Conservation (phyloP, 305 asterid genomes). For the Fraxinus albicans region DNA sequence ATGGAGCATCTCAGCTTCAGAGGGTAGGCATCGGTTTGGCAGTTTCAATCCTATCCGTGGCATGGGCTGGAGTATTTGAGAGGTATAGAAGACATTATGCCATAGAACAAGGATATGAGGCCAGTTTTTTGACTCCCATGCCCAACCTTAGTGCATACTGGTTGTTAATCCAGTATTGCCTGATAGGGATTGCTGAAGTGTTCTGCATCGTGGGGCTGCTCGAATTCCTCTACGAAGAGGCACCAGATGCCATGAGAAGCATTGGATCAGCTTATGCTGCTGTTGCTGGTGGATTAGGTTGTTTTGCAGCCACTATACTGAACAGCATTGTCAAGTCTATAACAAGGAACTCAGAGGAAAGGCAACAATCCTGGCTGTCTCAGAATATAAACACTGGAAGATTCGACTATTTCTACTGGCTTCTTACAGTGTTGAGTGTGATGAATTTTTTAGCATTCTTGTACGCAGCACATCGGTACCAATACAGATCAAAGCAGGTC, state of each 20-base stretch:
- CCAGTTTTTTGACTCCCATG: slow-evolving; percentile 81
- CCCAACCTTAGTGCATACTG: slow-evolving; percentile 81
- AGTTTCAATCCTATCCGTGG: slow-evolving; percentile 74
- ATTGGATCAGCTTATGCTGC: slow-evolving; percentile 98
- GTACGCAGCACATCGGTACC: slow-evolving; percentile 71
- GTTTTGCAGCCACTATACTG: slow-evolving; percentile 80
- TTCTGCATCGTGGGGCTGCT: slow-evolving; percentile 88
- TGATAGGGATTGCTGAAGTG: slow-evolving; percentile 93
- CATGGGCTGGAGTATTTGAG: slow-evolving; percentile 85
- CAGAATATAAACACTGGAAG: slow-evolving; percentile 85
- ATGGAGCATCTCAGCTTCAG: slow-evolving; percentile 96
- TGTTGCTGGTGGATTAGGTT: slow-evolving; percentile 94
- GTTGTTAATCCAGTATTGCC: slow-evolving; percentile 88
- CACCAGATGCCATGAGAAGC: slow-evolving; percentile 98
- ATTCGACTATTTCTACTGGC: slow-evolving; percentile 88
- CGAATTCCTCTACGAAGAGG: slow-evolving; percentile 90
- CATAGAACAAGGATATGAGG: slow-evolving; percentile 63
- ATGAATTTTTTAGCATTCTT: slow-evolving; percentile 71
- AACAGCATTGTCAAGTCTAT: slow-evolving; percentile 73
- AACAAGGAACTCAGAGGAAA: slow-evolving; percentile 55
- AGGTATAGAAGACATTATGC: slow-evolving; percentile 82
- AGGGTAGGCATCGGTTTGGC: slow-evolving; percentile 93
- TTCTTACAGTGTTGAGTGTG: slow-evolving; percentile 75
- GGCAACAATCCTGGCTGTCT: slow-evolving; percentile 80
- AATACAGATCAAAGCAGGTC: slow-evolving; percentile 67